Percentiles rank a stretch among this genome's conserved stretches.
phyloP scores from a whole-genome alignment of 257 asterid genomes.

The Capsicum chinense region DNA sequence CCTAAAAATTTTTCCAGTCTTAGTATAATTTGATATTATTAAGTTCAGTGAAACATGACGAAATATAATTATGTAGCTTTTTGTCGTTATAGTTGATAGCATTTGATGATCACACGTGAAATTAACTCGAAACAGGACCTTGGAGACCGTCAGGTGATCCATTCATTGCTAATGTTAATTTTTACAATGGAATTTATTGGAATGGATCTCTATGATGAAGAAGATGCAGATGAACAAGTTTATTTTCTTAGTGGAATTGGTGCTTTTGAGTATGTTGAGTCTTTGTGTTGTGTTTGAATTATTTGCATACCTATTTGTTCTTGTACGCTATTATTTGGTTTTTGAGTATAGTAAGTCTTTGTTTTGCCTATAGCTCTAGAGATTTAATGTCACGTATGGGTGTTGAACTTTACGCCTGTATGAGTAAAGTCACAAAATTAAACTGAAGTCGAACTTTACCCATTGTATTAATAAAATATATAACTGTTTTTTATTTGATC shows the following conservation, averaged over 20 bases:
- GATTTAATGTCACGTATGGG: too few relatives aligned
- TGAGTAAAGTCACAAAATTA: not conserved
- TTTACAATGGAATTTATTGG: constrained; percentile 36
- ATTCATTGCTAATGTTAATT: constrained; percentile 11
- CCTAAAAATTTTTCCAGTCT: too few relatives aligned
- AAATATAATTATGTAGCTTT: not conserved
- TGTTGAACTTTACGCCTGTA: not conserved
- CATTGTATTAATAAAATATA: too few relatives aligned
- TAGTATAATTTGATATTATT: too few relatives aligned
- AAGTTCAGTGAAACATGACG: not conserved
- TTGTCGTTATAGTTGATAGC: not conserved
- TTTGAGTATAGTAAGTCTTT: not conserved
- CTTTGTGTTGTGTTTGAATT: constrained; percentile 36
- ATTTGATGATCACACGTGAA: not conserved
- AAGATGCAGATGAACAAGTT: constrained; percentile 29
- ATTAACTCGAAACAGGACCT: not conserved
- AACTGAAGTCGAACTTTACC: not conserved
- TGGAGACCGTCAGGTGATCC: not conserved
- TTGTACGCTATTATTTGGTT: not conserved
- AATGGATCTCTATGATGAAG: constrained; percentile 45
- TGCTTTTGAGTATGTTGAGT: constrained; percentile 34
- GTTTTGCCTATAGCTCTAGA: not conserved
- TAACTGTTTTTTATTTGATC: too few relatives aligned
- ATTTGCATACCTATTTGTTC: not conserved
- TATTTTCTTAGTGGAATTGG: not conserved